Evolutionary conservation across 2,329 filamentous ascomycete species (phyloP).

Genomic region (Aureobasidium mangrovei): DNA sequence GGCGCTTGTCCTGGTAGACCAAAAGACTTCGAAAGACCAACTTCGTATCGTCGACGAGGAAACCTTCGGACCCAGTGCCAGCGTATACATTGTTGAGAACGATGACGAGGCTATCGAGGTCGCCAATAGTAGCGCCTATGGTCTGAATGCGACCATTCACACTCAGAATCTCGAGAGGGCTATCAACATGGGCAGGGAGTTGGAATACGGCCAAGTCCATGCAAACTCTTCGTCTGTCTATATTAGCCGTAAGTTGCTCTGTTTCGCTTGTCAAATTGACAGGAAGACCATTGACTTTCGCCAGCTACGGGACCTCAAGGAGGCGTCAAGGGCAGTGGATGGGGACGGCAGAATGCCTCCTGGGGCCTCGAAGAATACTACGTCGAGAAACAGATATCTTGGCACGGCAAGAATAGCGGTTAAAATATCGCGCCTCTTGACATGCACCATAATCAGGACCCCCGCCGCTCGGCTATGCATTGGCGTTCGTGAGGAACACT

Average conservation of each 20-base stretch:
- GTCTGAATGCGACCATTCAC: constrained; percentile 25
- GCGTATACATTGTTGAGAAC: constrained; percentile 20
- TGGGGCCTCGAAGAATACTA: constrained; percentile 21
- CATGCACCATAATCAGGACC: too few species aligned
- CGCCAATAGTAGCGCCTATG: constrained; percentile 22
- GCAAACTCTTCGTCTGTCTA: constrained; percentile 24
- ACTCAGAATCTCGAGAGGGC: constrained; percentile 21
- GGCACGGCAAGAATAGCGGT: constrained; percentile 21
- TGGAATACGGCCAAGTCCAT: constrained; percentile 24
- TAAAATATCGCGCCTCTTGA: too few species aligned
- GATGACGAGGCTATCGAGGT: constrained; percentile 21
- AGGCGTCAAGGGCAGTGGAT: constrained; percentile 21
- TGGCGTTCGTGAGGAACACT: too few species aligned
- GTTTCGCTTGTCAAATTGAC: too few species aligned
- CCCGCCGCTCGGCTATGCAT: too few species aligned
- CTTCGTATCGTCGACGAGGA: constrained; percentile 23
- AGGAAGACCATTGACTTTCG: neutral
- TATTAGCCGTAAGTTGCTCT: constrained; percentile 16
- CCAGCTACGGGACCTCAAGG: constrained; percentile 20
- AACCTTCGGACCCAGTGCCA: constrained; percentile 24
- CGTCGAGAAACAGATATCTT: constrained; percentile 28
- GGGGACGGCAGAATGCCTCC: constrained; percentile 21
- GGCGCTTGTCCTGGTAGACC: constrained; percentile 16
- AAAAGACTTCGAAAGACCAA: constrained; percentile 13
- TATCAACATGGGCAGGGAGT: constrained; percentile 20